These are phyloP conservation scores for Pseudocercospora fuligena DNA, from an alignment of 2,329 filamentous ascomycete species.

Conservation along the genomic window DNA sequence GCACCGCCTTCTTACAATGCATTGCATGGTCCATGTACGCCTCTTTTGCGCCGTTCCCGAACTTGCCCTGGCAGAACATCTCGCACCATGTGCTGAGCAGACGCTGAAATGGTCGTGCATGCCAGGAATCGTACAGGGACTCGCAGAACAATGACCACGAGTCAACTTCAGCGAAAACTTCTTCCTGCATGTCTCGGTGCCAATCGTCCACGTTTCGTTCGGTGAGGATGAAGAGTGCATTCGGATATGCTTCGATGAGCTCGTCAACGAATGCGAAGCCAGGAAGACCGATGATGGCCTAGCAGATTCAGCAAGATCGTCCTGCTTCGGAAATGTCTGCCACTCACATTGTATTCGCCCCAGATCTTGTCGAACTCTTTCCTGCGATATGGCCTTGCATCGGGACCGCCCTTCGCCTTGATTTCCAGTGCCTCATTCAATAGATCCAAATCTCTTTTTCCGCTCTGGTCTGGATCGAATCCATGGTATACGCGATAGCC, in stretches of 20 bases:
- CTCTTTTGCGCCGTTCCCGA: background rate
- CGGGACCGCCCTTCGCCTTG: conserved; percentile 1
- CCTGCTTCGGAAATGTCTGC: background rate
- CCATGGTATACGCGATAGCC: conserved; percentile 2
- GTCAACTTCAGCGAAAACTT: background rate
- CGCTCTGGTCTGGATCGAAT: background rate
- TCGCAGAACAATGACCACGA: conserved; percentile 15
- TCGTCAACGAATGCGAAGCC: conserved; percentile 42
- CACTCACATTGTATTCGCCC: conserved; percentile 22
- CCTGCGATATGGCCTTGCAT: background rate
- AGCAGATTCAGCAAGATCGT: background rate
- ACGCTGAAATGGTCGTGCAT: conserved; percentile 9
- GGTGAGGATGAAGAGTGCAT: conserved; percentile 65
- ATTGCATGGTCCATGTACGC: conserved; percentile 17
- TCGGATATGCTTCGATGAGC: conserved; percentile 60
- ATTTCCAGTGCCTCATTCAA: conserved; percentile 17
- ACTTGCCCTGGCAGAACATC: conserved; percentile 6
- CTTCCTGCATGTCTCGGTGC: conserved; percentile 12
- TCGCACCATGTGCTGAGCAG: conserved; percentile 10
- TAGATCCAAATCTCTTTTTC: conserved; percentile 21
- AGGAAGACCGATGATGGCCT: conserved; percentile 29
- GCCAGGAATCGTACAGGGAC: conserved; percentile 9
- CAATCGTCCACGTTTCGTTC: conserved; percentile 26
- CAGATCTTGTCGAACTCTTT: conserved; percentile 25
- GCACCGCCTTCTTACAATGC: conserved; percentile 21